Evolutionary conservation across 495 filamentous ascomycete species (phyloP), one percentile per base, ranked within the genome.

Genomic region (Penicillium robsamsonii): DNA sequence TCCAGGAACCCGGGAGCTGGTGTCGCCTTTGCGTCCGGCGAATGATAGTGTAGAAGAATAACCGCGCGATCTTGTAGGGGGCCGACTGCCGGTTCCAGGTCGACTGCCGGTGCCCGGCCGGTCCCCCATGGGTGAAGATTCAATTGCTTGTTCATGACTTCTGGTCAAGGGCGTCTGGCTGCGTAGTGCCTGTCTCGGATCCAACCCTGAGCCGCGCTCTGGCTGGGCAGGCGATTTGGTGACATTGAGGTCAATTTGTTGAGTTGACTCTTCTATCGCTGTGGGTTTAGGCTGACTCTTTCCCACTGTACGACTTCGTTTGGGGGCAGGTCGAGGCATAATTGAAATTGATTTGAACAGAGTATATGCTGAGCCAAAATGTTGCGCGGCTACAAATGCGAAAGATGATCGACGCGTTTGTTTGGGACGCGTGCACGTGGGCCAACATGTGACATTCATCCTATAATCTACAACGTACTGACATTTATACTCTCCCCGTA

Each of bases 31-130:
- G 48, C 74, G 70, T 22, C 71, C 74, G 24, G 63, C 72, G 18
- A 79, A 59, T 8, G 74, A 77, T 27, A 76, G 53, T 8, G 76
- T 76, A 35, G 76, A 75, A 1, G 76, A 79, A 47, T 79, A 79
- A 24, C 76, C 76, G n/a, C 76, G 73, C 33, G 76, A 73, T 59
- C 76, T 61, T 1, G 74, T 76, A 20, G 73, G 70, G 37, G 73
- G 75, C 38, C 75, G 68, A 55, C 74, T 77, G 5, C 65, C 67
- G n/a, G 74, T 76, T n/a, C 68, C 73, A 20, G 66, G 66, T 24
- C 61, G 64, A 55, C 74, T 77, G 1, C 69, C 68, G 25, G 73
- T 75, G 18, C 64, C 73, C 27, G 63, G 57, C 20, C 59, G 65
- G 46, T 74, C 71, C 6, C 65, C 70, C 24, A 54, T 59, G 5